Conservation (phyloP, 1,284 basidiomycete genomes). For the Entoloma clypeatum region DNA sequence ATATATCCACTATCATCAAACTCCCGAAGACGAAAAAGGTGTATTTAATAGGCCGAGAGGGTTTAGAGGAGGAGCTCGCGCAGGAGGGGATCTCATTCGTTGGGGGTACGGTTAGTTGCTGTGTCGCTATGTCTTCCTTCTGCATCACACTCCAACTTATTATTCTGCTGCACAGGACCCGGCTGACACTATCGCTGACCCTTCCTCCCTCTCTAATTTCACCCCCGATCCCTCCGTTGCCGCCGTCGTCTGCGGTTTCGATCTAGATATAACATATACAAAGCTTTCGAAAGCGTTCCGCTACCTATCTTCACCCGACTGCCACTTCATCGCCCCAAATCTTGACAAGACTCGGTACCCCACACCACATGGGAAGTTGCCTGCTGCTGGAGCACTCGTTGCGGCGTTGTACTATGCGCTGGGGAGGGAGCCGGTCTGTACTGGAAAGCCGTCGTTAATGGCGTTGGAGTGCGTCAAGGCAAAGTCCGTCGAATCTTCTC, state of each 20-base stretch:
- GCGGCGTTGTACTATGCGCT: constrained; percentile 79
- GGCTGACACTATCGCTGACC: constrained; percentile 72
- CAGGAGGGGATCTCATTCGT: constrained; percentile 77
- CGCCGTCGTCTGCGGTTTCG: constrained; percentile 90
- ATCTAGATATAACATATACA: constrained; percentile 80
- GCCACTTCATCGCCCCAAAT: constrained; percentile 91
- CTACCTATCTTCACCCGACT: constrained; percentile 75
- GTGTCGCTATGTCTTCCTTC: constrained; percentile 1
- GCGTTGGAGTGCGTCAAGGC: constrained; percentile 96
- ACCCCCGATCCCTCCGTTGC: constrained; percentile 77
- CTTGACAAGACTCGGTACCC: constrained; percentile 92
- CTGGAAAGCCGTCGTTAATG: constrained; percentile 88
- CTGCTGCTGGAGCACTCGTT: constrained; percentile 83
- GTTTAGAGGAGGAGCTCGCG: constrained; percentile 89
- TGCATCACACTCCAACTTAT: too few species aligned
- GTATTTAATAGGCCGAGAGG: constrained; percentile 92
- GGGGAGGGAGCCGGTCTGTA: constrained; percentile 69
- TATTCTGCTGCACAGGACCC: constrained; percentile 70
- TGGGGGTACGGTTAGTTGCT: constrained; percentile 77
- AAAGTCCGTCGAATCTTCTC: constrained; percentile 59
- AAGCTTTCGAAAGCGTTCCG: constrained; percentile 93
- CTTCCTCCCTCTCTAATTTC: constrained; percentile 69
- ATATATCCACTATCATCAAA: constrained; percentile 85
- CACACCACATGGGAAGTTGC: constrained; percentile 74
- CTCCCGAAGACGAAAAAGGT: constrained; percentile 91